Base-by-base conservation (phyloP, 805 yeast genomes). In the Saturnispora halmiae region DNA sequence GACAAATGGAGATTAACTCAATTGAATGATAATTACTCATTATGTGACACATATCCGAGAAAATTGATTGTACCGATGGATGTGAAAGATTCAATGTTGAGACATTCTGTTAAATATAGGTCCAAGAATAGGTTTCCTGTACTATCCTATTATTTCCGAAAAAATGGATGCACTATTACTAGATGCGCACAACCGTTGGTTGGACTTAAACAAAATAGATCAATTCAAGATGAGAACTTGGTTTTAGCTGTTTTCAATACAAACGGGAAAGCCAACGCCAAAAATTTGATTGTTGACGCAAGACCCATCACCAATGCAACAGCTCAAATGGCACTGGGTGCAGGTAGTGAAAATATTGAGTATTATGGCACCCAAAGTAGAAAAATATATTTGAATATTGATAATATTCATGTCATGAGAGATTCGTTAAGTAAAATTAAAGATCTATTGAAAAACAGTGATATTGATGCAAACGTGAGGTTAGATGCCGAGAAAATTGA, bases 271-370 rank as follows among this genome's bases (percentile, higher is more conserved):
- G 33, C 52, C 41, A 25, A 41, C 6, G 27, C 44, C 1, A 36
- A 42, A 22, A 79, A 88, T 53, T 60, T 92, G 22, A 78, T 92
- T 24, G 90, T 86, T 4, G 98, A 92, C 63, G 82, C 94, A 18
- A 67, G 98, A 42, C 98, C 98, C 1, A 59, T 87, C 20, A 82
- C 96, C 0, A 92, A 92, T 59, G 97, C 97, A 6, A 74, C 87
- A 74, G 97, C 96, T 0, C 97, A 92, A 53, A 84, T 85, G 34
- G 97, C 97, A 0, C 63, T 92, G 13, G 98, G 98, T 10, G 98
- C 96, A n/a, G 98, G 98, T 1, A 82, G 96, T 0, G 98, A 92
- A 56, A 81, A 75, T 49, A 83, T 87, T 70, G 96, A 90, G 43
- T 90, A 92, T 61, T 71, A 77, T 38, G 70, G 69, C 25, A 80